Evolutionary conservation across 306 rosid species (phyloP).

Genomic region (Rubus idaeus): DNA sequence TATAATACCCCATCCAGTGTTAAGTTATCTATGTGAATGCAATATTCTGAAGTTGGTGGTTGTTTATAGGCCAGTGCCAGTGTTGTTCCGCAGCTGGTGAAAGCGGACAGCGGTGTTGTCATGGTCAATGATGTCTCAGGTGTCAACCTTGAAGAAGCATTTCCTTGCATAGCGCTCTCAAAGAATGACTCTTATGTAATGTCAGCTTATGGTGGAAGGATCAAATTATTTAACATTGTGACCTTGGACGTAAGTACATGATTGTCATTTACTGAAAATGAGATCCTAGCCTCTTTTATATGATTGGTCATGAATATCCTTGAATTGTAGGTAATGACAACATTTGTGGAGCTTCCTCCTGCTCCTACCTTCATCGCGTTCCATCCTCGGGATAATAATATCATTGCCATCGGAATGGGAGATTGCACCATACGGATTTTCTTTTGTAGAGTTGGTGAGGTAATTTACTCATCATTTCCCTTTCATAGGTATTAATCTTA

Average conservation of each 20-base stretch:
- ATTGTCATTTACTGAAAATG: constrained; percentile 13
- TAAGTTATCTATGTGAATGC: constrained; percentile 20
- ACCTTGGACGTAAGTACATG: constrained; percentile 59
- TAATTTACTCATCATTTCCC: constrained; percentile 22
- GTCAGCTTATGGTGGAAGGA: constrained; percentile 90
- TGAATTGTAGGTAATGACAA: constrained; percentile 74
- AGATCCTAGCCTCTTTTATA: constrained; percentile 11
- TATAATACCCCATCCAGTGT: constrained; percentile 2
- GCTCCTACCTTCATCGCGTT: constrained; percentile 78
- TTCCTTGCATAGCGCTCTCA: constrained; percentile 86
- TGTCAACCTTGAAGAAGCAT: constrained; percentile 83
- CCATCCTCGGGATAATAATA: constrained; percentile 87
- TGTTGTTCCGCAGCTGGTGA: constrained; percentile 80
- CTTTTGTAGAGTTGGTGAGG: constrained; percentile 82
- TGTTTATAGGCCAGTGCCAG: constrained; percentile 76
- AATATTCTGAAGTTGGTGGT: constrained; percentile 37
- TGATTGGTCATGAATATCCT: constrained; percentile 23
- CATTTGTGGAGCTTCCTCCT: constrained; percentile 79
- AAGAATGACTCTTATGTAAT: constrained; percentile 84
- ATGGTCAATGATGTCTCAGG: constrained; percentile 78
- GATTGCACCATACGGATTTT: constrained; percentile 83
- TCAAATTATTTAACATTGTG: constrained; percentile 80
- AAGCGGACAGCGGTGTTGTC: constrained; percentile 80
- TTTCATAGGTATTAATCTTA: neutral
- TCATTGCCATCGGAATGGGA: constrained; percentile 92